phyloP scores from a whole-genome alignment of 345 rosid genomes.

The Capsella bursapastoris region DNA sequence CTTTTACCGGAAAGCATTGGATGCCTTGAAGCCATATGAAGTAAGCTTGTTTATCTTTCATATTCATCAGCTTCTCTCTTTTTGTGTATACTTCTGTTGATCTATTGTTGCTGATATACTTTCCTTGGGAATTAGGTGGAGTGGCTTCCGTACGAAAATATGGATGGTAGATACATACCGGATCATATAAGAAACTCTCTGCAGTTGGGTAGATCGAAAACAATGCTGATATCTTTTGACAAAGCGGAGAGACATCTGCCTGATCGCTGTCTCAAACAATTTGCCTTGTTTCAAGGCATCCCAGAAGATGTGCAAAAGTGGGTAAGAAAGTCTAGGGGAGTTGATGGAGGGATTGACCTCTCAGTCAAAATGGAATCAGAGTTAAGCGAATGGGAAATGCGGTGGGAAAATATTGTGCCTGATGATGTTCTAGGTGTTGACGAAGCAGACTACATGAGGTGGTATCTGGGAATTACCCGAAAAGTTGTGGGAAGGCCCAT shows the following conservation, averaged over 20 bases:
- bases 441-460: conserved; percentile 79
- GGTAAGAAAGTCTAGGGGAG: conserved; percentile 97
- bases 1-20: conserved; percentile 84
- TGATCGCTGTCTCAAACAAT: conserved; percentile 92
- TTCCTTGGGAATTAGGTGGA: conserved; percentile 57
- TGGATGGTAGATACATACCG: conserved; percentile 76
- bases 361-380: conserved; percentile 89
- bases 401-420: conserved; percentile 62
- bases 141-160: conserved; percentile 83
- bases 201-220: conserved; percentile 85
- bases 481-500: conserved; percentile 84
- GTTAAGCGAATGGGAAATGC: conserved; percentile 87
- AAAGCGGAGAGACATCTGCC: conserved; percentile 99
- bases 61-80: not conserved
- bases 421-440: conserved; percentile 67
- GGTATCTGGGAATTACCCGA: conserved; percentile 82
- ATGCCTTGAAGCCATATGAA: conserved; percentile 73
- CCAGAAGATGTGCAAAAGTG: conserved; percentile 87
- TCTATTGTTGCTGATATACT: not conserved
- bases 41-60: conserved; percentile 47
- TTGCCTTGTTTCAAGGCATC: conserved; percentile 72
- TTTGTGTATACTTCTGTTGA: conserved; percentile 7
- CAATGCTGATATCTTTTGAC: conserved; percentile 95
- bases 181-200: conserved; percentile 61
- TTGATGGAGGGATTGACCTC: conserved; percentile 95